Evolutionary conservation across 768 basidiomycete species (phyloP).

Genomic region (Suillus paluster): DNA sequence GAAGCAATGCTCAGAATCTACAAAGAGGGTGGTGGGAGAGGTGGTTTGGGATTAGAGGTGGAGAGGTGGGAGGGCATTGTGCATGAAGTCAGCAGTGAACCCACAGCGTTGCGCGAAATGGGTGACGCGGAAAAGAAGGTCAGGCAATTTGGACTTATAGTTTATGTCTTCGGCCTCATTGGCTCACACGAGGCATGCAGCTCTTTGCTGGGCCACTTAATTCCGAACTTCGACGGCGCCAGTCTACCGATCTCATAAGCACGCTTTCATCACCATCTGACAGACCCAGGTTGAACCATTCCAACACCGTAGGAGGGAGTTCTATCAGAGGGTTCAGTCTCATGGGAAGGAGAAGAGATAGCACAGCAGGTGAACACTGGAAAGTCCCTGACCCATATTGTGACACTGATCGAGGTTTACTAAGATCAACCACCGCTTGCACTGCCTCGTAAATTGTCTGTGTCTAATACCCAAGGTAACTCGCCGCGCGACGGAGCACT

Average conservation of each 20-base stretch:
- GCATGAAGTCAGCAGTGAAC: conserved; percentile 73
- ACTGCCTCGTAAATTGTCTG: conserved; percentile 69
- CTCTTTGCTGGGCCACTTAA: conserved; percentile 81
- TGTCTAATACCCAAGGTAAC: conserved; percentile 59
- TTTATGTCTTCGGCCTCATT: conserved; percentile 17
- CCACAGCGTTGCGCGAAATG: conserved; percentile 79
- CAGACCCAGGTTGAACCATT: conserved; percentile 60
- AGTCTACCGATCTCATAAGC: conserved; percentile 74
- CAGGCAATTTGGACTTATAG: conserved; percentile 22
- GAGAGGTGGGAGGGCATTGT: conserved; percentile 91
- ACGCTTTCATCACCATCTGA: conserved; percentile 63
- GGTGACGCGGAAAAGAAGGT: conserved; percentile 89
- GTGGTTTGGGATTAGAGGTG: conserved; percentile 81
- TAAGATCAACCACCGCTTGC: conserved; percentile 62
- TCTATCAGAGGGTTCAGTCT: conserved; percentile 71
- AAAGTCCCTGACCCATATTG: neutral
- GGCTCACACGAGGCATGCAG: conserved; percentile 47
- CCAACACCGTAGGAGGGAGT: conserved; percentile 49
- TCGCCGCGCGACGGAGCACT: conserved; percentile 57
- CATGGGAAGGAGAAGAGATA: conserved; percentile 67
- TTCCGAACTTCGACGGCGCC: conserved; percentile 86
- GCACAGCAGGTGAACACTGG: conserved; percentile 61
- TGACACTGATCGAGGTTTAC: conserved; percentile 17
- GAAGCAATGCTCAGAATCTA: conserved; percentile 86
- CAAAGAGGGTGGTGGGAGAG: conserved; percentile 74